Percentiles rank a stretch among this genome's conserved stretches.
phyloP scores from a whole-genome alignment of 2,329 filamentous ascomycete genomes.

The Epichloe amarillans region DNA sequence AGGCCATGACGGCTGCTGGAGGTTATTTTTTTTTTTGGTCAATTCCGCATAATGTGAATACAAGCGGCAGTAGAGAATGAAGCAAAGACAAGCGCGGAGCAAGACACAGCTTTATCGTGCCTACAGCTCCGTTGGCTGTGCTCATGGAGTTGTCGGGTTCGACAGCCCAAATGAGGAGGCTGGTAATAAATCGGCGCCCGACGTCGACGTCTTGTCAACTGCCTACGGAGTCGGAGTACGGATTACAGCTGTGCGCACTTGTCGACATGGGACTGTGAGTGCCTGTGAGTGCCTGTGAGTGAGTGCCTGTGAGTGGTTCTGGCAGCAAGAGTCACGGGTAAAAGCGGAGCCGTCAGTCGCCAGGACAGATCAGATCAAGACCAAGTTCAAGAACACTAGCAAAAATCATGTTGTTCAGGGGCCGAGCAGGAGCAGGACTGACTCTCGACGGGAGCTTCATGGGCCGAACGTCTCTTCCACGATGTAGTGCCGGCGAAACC shows the following conservation, averaged over 20 bases:
- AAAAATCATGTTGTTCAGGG: slow-evolving; percentile 38
- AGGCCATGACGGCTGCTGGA: background rate
- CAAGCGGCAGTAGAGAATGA: background rate
- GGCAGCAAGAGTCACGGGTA: background rate
- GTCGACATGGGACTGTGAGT: no score
- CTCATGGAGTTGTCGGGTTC: background rate
- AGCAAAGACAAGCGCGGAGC: background rate
- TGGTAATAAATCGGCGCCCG: background rate
- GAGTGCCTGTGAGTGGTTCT: background rate
- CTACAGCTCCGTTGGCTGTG: background rate
- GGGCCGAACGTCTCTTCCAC: slow-evolving; percentile 37
- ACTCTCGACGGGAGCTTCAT: slow-evolving; percentile 46
- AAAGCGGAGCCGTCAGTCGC: background rate
- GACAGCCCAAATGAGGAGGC: background rate
- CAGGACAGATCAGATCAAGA: slow-evolving; percentile 6
- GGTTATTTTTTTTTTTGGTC: background rate
- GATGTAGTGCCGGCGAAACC: slow-evolving; percentile 36
- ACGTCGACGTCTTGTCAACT: background rate
- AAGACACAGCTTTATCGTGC: background rate
- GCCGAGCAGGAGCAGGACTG: slow-evolving; percentile 35
- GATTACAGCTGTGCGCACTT: background rate
- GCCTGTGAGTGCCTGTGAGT: background rate
- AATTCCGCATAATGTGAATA: no score
- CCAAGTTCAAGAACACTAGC: slow-evolving; percentile 43
- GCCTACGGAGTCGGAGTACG: background rate